Evolutionary conservation across 257 asterid species (phyloP).

Genomic region (Knoxia roxburghii): DNA sequence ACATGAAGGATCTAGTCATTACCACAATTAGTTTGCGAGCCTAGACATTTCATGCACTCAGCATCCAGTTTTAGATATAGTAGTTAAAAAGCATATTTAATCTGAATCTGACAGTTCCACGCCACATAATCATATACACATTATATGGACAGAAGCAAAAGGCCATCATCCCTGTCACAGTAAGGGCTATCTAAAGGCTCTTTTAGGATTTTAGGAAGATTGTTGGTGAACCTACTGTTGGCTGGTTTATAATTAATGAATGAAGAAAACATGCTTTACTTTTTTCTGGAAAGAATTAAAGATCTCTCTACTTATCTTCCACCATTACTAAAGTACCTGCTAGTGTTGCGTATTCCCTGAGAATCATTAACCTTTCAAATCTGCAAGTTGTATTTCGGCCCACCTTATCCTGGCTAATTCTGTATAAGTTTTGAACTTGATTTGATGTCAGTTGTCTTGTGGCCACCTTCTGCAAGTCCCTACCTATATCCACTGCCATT

Average conservation of each 20-base stretch:
- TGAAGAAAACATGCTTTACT: not conserved
- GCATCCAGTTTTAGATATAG: not conserved
- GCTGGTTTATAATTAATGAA: not conserved
- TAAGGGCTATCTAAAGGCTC: not conserved
- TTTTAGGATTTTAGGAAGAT: not conserved
- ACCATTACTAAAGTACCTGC: not conserved
- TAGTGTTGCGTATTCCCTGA: not conserved
- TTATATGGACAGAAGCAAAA: not conserved
- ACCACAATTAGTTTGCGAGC: not conserved
- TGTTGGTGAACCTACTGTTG: not conserved
- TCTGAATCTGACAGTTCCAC: not conserved
- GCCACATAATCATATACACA: not conserved
- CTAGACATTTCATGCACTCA: not conserved
- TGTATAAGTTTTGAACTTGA: not conserved
- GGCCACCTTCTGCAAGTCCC: conserved; percentile 95
- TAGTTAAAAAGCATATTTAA: not conserved
- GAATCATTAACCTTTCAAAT: not conserved
- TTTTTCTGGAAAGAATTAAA: not conserved
- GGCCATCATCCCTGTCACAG: not conserved
- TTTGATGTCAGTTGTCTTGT: conserved; percentile 57
- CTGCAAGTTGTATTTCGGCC: not conserved
- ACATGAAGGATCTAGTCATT: not conserved
- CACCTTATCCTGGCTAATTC: not conserved
- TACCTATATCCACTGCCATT: conserved; percentile 70
- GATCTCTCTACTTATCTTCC: not conserved